Evolutionary conservation across 2,329 filamentous ascomycete species (phyloP), one percentile per base, ranked within the genome.

Genomic region (Fusarium paranaense): DNA sequence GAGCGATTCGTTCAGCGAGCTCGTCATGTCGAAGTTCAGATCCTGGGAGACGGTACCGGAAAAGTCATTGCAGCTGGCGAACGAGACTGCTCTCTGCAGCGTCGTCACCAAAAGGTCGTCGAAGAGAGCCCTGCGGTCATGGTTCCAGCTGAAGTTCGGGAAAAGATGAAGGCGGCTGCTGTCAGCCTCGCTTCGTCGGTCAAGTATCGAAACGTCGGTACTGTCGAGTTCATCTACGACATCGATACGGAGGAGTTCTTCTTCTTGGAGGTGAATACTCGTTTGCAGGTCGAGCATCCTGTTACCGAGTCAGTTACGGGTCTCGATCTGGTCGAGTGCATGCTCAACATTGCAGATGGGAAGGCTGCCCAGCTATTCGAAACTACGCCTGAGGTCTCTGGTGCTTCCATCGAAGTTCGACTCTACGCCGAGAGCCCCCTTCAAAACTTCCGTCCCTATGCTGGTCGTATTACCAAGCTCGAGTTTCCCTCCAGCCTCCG

Each of bases 241-340:
- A 70, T 80, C 18, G 76, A 81, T 27, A 80, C 79, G 0, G 74
- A 72, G 0, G 72, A 81, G 6, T 87, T 84, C 54, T 87, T 84
- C 69, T 88, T 88, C 66, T 79, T 88, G 1, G 86, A 88, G 66
- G 82, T 87, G 33, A 88, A 88, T 50, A 83, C 86, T 0, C 79
- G 86, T 5, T 74, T 88, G 5, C 87, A 88, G 67, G 86, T 88
- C 6, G 87, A 88, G 70, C 86, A 88, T 72, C 81, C 83, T 25
- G 81, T 83, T 10, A 95, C 94, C 0, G 93, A 95, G 80, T 91
- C 93, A 87, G 91, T 94, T 3, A 94, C 92, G 11, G 91, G 90
- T 0, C 88, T 94, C 58, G 93, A 95, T 79, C 85, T 95, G 13
- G 93, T 95, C 2, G 87, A 90, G 35, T 77, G 83, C 25, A 86